These are phyloP conservation scores for Cercospora janseana DNA, from an alignment of 2,329 filamentous ascomycete species.

Conservation along the genomic window DNA sequence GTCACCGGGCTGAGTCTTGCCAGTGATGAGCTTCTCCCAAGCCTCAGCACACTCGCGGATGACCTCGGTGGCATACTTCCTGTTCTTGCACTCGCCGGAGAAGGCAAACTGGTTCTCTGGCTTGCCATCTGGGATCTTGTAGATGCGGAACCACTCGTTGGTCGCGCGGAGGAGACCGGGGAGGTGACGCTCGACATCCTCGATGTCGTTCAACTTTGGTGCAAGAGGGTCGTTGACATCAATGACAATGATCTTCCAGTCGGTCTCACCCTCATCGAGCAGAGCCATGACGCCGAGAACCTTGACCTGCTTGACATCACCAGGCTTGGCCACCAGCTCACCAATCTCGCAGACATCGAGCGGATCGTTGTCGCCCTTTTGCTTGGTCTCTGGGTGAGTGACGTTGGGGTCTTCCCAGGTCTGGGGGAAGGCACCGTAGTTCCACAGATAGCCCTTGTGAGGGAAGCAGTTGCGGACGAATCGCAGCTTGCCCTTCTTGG, in stretches of 20 bases:
- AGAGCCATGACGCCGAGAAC: conserved; percentile 98
- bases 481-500: conserved; percentile 99
- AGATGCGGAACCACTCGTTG: conserved; percentile 99
- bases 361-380: conserved; percentile 98
- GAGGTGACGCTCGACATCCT: conserved; percentile 98
- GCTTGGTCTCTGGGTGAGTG: conserved; percentile 97
- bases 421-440: conserved; percentile 99
- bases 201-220: conserved; percentile 93
- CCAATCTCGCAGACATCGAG: conserved; percentile 99
- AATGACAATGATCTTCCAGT: conserved; percentile 99
- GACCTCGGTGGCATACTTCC: conserved; percentile 95
- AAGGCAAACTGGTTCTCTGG: conserved; percentile 99
- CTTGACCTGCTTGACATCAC: conserved; percentile 99
- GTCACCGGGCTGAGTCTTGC: conserved; percentile 75
- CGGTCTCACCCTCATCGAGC: conserved; percentile 98
- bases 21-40: conserved; percentile 93
- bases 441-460: conserved; percentile 99
- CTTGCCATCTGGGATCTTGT: conserved; percentile 99
- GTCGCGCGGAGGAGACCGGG: conserved; percentile 94
- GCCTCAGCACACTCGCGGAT: conserved; percentile 94
- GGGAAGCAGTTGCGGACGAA: conserved; percentile 99
- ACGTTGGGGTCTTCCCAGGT: conserved; percentile 99
- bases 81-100: conserved; percentile 99
- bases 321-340: conserved; percentile 91
- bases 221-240: conserved; percentile 97